Base-by-base conservation (phyloP, 164 flowering plant species). In the Annona cherimola region DNA sequence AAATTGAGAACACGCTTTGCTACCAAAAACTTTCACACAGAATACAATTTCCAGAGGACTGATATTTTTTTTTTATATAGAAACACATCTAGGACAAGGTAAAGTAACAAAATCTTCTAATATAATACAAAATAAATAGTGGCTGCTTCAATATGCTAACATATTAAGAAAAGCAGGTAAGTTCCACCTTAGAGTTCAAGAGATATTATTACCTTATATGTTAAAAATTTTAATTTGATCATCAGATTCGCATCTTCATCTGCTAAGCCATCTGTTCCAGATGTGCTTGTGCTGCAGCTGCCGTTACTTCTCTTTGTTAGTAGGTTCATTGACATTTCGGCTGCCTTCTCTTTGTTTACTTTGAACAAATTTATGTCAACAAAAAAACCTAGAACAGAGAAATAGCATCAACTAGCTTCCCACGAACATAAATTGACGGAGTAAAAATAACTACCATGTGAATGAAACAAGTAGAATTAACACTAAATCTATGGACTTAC, bases 201-300 rank as follows among this genome's bases (percentile, higher is more conserved):
- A 57, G 2, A 18, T 46, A 45, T 16, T 39, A 61, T 35, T 78
- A 94, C 98, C 97, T 93, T 95, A 71, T 95, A 95, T 12, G 98
- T 89, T 69, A 93, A 90, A 80, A 95, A 95, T 77, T 95, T 95
- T 77, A 95, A 71, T 77, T 95, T 93, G 72, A 95, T 84, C 99
- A 93, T 95, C 64, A 90, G 71, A 77, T 95, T 93, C 63, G 91
- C 94, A 86, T 95, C 97, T 81, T 93, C 96, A 79, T 93, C 92
- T 63, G 94, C 96, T 72, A 95, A 83, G 69, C 82, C 90, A 74
- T 84, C 84, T 64, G 76, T 74, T 69, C 70, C 83, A 61, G 80
- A 70, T 61, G 71, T 60, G 74, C 70, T 73, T 64, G 62, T 54
- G 55, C 69, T 77, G 69, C 69, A 77, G 70, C 72, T 76, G 46